phyloP scores from a whole-genome alignment of 495 filamentous ascomycete species.

The Bathelium albidoporum region DNA sequence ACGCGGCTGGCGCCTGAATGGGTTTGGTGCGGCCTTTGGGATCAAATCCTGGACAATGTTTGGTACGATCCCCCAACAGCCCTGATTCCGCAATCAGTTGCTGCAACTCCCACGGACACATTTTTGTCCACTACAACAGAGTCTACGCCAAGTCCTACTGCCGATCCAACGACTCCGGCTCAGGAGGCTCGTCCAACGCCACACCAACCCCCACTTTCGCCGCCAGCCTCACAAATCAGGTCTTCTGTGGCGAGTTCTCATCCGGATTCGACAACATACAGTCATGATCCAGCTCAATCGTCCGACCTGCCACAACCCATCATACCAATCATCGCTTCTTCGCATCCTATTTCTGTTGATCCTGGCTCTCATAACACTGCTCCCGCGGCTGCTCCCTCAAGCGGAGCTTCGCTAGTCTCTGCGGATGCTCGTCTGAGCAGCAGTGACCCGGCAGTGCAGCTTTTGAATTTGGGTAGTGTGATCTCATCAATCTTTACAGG shows the following conservation, averaged over 20 bases:
- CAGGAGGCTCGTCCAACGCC: neutral
- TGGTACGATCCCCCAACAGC: neutral
- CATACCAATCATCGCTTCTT: neutral
- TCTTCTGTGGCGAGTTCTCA: neutral
- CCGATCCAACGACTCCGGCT: neutral
- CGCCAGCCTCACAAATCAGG: neutral
- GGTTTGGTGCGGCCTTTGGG: neutral
- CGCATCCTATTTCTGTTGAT: neutral
- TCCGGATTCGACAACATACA: neutral
- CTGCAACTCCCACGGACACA: neutral
- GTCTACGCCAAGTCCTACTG: neutral
- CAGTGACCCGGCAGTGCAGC: neutral
- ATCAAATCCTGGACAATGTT: neutral
- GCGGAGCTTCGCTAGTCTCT: neutral
- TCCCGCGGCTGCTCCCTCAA: neutral
- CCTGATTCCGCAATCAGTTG: neutral
- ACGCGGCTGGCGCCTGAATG: neutral
- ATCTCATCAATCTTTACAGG: neutral
- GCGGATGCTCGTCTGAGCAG: neutral
- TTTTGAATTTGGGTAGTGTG: neutral
- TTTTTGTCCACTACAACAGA: neutral
- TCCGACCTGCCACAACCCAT: neutral
- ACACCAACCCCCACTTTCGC: neutral
- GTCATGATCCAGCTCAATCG: neutral
- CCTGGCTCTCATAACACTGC: neutral